Percentiles rank a stretch among this genome's conserved stretches.
Conservation (phyloP, 1,139 yeast species). For the Magnusiomyces fungicola region DNA sequence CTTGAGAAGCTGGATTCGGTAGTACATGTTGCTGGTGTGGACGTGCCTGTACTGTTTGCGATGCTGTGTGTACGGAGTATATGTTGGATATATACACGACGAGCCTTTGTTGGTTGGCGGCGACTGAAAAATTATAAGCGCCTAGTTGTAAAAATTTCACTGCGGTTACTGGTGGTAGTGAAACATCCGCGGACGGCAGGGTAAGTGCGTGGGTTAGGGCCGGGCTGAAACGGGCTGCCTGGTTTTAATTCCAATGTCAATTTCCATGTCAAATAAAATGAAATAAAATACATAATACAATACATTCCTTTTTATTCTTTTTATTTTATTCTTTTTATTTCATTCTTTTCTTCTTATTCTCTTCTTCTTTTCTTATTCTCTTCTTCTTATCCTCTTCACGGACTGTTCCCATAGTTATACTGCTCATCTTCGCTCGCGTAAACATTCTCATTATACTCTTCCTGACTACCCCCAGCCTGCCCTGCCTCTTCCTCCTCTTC, state of each 20-base stretch:
- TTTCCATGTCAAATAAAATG: neutral
- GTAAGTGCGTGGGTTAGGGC: neutral
- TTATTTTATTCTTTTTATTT: neutral
- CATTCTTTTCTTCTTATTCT: neutral
- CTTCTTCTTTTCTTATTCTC: neutral
- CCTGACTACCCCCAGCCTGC: no score
- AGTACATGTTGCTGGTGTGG: conserved; percentile 30
- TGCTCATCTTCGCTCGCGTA: neutral
- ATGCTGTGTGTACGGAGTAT: neutral
- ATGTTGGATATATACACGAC: neutral
- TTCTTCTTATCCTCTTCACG: neutral
- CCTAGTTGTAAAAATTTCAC: neutral
- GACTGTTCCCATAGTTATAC: neutral
- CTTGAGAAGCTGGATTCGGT: conserved; percentile 68
- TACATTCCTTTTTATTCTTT: neutral
- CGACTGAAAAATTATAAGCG: neutral
- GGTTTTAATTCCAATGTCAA: neutral
- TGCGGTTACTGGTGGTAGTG: neutral
- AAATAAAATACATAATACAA: neutral
- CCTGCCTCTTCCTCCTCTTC: neutral
- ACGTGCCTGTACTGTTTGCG: neutral
- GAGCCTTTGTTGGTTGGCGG: neutral
- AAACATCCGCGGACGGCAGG: neutral
- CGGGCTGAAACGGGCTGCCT: no score
- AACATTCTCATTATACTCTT: neutral